These are phyloP conservation scores for Ascochyta lentis DNA, from an alignment of 2,329 filamentous ascomycete species.

Conservation along the genomic window DNA sequence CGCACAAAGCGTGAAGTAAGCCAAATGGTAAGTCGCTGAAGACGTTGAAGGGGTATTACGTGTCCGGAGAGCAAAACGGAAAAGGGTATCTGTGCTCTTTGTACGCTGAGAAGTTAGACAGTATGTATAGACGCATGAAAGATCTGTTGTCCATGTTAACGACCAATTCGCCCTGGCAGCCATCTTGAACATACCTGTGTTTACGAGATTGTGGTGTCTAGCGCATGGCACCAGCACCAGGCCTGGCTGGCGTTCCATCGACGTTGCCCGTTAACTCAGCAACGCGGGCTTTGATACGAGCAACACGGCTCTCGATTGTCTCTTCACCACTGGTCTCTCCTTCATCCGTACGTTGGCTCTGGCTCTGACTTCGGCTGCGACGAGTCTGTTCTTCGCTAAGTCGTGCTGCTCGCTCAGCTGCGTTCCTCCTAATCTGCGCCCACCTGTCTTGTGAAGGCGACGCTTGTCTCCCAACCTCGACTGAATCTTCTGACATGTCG, in stretches of 20 bases:
- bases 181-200: conserved; percentile 1
- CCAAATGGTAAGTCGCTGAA: conserved; percentile 5
- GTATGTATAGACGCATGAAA: conserved; percentile 16
- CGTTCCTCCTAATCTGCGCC: conserved; percentile 96
- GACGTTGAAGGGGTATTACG: conserved; percentile 35
- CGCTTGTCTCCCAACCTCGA: conserved; percentile 48
- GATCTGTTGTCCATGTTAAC: conserved; percentile 1
- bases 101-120: conserved; percentile 28
- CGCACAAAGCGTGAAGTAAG: neutral
- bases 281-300: conserved; percentile 95
- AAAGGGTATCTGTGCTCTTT: conserved; percentile 37
- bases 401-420: conserved; percentile 77
- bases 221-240: conserved; percentile 10
- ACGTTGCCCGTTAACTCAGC: conserved; percentile 80
- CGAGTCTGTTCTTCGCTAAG: conserved; percentile 70
- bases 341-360: conserved; percentile 71
- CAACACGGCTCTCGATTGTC: conserved; percentile 95
- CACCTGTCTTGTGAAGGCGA: conserved; percentile 73
- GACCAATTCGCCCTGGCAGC: fast-evolving
- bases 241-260: conserved; percentile 34
- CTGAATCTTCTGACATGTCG: conserved; percentile 51
- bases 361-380: conserved; percentile 61
- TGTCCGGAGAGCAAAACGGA: conserved; percentile 27
- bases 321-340: conserved; percentile 95
- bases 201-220: neutral